phyloP scores from a whole-genome alignment of 1,284 basidiomycete species.

The Ustilago tritici region DNA sequence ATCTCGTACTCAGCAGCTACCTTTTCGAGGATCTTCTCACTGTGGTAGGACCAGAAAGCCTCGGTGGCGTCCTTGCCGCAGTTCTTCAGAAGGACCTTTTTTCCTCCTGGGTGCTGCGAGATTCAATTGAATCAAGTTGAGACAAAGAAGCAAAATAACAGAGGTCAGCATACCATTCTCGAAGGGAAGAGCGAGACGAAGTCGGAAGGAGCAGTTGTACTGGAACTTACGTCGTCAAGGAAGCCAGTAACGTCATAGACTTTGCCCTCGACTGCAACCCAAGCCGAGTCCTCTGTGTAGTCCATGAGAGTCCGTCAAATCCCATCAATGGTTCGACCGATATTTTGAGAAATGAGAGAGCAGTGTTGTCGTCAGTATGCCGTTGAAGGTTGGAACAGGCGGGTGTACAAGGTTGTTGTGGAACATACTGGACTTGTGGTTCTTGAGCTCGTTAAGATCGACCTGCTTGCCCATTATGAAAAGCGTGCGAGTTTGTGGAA shows the following conservation, averaged over 20 bases:
- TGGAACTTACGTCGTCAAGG: constrained; percentile 62
- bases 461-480: constrained; percentile 54
- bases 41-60: constrained; percentile 67
- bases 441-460: constrained; percentile 58
- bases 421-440: constrained; percentile 61
- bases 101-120: constrained; percentile 66
- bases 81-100: constrained; percentile 69
- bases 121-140: background rate
- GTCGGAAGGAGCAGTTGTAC: background rate
- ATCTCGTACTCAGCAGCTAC: constrained; percentile 58
- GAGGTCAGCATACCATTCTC: background rate
- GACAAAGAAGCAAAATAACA: background rate
- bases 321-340: too few relatives aligned
- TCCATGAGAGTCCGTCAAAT: background rate
- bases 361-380: constrained; percentile 4
- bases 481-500: background rate
- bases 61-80: constrained; percentile 67
- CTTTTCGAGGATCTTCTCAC: constrained; percentile 65
- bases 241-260: constrained; percentile 69
- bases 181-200: background rate
- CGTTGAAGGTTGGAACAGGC: too few relatives aligned
- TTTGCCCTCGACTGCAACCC: constrained; percentile 66
- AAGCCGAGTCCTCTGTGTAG: constrained; percentile 63
- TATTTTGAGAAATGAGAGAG: background rate
- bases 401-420: too few relatives aligned